Base-by-base conservation (phyloP, 2,329 filamentous ascomycete genomes). In the Ophiosphaerella herpotricha region DNA sequence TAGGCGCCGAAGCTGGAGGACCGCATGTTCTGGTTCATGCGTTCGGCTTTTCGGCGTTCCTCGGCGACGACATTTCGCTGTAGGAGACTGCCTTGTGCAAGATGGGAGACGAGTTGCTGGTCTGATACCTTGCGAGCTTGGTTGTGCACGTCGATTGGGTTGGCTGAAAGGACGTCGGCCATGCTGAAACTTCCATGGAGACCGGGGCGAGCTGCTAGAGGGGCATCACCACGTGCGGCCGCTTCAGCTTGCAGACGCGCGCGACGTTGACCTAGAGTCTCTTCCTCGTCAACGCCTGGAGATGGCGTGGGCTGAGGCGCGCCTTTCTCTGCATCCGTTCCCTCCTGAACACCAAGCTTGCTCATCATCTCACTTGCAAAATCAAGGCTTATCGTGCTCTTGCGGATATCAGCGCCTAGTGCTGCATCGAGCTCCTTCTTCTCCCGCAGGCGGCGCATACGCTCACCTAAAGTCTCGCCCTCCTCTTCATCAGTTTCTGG, bases 241-340 rank as follows among this genome's bases (percentile, higher is more conserved):
- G 86, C 86, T 71, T 89, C 86, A 23, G 85, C 85, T 68, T 91
- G 88, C 1, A 94, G 78, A 23, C 90, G 83, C 24, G 84, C 85
- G 0, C 89, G 85, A 9, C 90, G 85, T 70, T 93, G 88, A 8
- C 89, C 90, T 0, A 94, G 78, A 0, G 90, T 93, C 67, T 94
- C 90, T 60, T 91, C 87, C 57, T 86, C 87, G 53, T 81, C 79
- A 6, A 46, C 46, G 13, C 54, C 48, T 3, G 60, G 54, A 2
- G 67, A 55, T 14, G 59, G 52, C 26, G 54, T 46, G 5, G 60
- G 66, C 39, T 72, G 72, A 6, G 60, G 48, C 12, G 64, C 61
- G 35, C 64, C 61, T 14, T 67, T 63, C n/a, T 62, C 44, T 36
- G 50, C 40, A 21, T 57, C 49, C 9, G 55, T 46, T 8, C 68